Percentiles rank a stretch among this genome's conserved stretches.
These are phyloP conservation scores for Xanthoconium purpureum DNA, from an alignment of 768 basidiomycete species.

Conservation along the genomic window DNA sequence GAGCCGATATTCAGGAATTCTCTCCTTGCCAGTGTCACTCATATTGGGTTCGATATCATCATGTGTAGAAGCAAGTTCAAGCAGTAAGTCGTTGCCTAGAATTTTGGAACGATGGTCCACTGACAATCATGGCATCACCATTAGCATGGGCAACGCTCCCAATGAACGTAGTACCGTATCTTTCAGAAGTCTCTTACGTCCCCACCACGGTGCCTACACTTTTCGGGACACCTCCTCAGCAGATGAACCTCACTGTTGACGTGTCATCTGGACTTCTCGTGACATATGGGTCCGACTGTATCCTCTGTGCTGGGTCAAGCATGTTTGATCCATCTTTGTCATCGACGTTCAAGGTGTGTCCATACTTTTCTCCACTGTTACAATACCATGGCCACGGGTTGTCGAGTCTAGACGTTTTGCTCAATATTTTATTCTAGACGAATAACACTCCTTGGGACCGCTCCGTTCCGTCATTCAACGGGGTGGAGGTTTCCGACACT, in stretches of 20 bases:
- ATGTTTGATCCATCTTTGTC: conserved; percentile 24
- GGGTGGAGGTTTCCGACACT: conserved; percentile 17
- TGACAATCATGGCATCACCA: neutral
- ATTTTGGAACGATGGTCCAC: neutral
- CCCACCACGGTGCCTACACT: conserved; percentile 19
- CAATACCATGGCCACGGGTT: neutral
- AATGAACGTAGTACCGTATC: conserved; percentile 19
- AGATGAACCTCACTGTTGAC: conserved; percentile 25
- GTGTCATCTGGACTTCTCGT: conserved; percentile 11
- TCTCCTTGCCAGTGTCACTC: neutral
- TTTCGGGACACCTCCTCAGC: conserved; percentile 28
- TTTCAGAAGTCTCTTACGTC: conserved; percentile 7
- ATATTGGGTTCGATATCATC: conserved; percentile 2
- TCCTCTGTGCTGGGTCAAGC: conserved; percentile 23
- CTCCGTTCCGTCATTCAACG: conserved; percentile 17
- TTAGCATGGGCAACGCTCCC: conserved; percentile 27
- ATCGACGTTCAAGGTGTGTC: conserved; percentile 24
- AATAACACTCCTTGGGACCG: conserved; percentile 13
- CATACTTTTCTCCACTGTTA: neutral
- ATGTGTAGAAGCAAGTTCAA: conserved; percentile 12
- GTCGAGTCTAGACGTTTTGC: neutral
- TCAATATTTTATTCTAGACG: conserved; percentile 9
- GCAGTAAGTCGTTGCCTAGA: conserved; percentile 6
- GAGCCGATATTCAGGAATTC: neutral
- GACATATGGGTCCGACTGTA: conserved; percentile 22